Evolutionary conservation across 2,329 filamentous ascomycete species (phyloP).

Genomic region (Penicillium fuscoglaucum): DNA sequence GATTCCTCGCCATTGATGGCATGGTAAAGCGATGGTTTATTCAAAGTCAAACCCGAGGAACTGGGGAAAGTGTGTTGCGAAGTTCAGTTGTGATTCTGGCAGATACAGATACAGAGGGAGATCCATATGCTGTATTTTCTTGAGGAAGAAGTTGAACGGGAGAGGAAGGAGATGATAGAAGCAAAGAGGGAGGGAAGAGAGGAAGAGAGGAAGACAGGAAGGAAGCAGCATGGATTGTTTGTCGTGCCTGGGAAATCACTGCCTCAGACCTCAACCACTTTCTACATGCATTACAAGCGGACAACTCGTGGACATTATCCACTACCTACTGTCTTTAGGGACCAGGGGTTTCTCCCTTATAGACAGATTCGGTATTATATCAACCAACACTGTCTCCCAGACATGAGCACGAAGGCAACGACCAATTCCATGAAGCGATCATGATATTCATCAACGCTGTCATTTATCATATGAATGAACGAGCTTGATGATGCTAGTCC

Average conservation of each 20-base stretch:
- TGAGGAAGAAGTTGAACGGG: background rate
- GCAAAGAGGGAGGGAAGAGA: no score
- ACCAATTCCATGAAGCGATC: no score
- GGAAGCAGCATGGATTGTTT: background rate
- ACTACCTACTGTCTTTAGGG: background rate
- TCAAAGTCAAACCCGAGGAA: background rate
- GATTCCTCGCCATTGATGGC: background rate
- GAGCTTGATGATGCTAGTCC: slow-evolving; percentile 65
- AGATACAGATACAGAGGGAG: background rate
- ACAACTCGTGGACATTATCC: no score
- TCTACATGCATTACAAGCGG: background rate
- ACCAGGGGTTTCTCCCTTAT: background rate
- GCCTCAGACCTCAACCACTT: background rate
- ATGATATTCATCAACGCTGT: background rate
- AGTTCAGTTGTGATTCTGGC: background rate
- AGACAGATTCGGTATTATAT: background rate
- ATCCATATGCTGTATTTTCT: background rate
- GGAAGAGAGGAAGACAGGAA: background rate
- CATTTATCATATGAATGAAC: slow-evolving; percentile 29
- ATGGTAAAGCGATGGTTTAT: background rate
- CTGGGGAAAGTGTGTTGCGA: no score
- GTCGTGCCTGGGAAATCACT: background rate
- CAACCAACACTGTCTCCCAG: background rate
- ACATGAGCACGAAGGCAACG: no score
- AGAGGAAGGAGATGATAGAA: no score